These are phyloP conservation scores for Calocybe gangraenosa DNA, from an alignment of 768 basidiomycete genomes.

Conservation along the genomic window DNA sequence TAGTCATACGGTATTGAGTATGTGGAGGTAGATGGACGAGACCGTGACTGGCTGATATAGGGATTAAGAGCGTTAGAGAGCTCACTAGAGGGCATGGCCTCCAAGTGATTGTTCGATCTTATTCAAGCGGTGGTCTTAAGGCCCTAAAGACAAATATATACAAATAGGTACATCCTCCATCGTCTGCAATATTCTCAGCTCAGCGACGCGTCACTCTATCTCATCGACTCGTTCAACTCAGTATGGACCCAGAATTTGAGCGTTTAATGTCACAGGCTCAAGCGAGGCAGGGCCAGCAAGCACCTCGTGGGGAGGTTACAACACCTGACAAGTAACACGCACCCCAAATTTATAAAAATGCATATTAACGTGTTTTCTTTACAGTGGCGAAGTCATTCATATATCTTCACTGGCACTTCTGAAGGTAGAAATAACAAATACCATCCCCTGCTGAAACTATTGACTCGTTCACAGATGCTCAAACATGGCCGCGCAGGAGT, in stretches of 20 bases:
- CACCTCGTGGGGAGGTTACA: slow-evolving; percentile 39
- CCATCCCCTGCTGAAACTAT: background rate
- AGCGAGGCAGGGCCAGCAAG: slow-evolving; percentile 37
- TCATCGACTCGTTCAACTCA: slow-evolving; percentile 15
- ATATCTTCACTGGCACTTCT: slow-evolving; percentile 96
- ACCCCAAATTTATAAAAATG: slow-evolving; percentile 1
- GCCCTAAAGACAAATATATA: slow-evolving; percentile 17
- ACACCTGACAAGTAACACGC: slow-evolving; percentile 72
- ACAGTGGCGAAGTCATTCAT: slow-evolving; percentile 90
- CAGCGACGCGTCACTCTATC: slow-evolving; percentile 42
- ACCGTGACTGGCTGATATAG: slow-evolving; percentile 43
- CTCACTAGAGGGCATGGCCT: slow-evolving; percentile 62
- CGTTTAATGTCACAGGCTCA: slow-evolving; percentile 47
- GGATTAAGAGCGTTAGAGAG: slow-evolving; percentile 80
- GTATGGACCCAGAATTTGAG: slow-evolving; percentile 48
- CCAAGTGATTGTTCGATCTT: slow-evolving; percentile 1
- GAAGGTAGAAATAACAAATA: slow-evolving; percentile 55
- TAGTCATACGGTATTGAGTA: slow-evolving; percentile 19
- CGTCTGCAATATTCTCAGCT: no score
- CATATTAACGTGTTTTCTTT: slow-evolving; percentile 10
- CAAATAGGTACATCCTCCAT: slow-evolving; percentile 24
- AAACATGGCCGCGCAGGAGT: slow-evolving; percentile 99
- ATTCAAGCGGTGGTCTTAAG: background rate
- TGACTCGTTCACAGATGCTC: slow-evolving; percentile 94
- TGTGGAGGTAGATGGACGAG: slow-evolving; percentile 19